phyloP scores from a whole-genome alignment of 129 eudicot species.

The Pulicaria dysenterica region DNA sequence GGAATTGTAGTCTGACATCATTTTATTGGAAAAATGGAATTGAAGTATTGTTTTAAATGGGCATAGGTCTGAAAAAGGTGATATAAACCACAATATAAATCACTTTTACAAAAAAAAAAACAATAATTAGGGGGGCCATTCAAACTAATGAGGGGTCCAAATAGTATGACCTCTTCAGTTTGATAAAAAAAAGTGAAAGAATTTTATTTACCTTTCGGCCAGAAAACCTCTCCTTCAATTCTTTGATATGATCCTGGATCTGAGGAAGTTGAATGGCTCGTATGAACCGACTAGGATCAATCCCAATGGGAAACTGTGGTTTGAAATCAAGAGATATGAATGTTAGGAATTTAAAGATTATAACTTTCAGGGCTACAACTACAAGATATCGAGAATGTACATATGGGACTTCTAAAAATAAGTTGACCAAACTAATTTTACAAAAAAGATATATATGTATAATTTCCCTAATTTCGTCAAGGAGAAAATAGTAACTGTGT shows the following conservation, averaged over 20 bases:
- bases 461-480: too few relatives aligned
- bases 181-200: neutral
- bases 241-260: constrained; percentile 61
- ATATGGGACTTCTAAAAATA: neutral
- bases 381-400: neutral
- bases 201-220: constrained; percentile 63
- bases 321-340: neutral
- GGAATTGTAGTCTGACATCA: too few relatives aligned
- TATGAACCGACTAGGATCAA: constrained; percentile 78
- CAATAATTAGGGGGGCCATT: too few relatives aligned
- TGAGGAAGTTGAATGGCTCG: constrained; percentile 69
- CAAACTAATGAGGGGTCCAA: too few relatives aligned
- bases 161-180: too few relatives aligned
- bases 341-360: constrained; percentile 13
- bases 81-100: too few relatives aligned
- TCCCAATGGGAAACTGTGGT: constrained; percentile 84
- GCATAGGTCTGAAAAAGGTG: too few relatives aligned
- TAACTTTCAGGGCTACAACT: constrained; percentile 11
- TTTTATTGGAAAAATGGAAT: too few relatives aligned
- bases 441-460: too few relatives aligned
- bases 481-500: neutral
- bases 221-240: constrained; percentile 65
- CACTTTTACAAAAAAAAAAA: too few relatives aligned
- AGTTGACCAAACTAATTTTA: too few relatives aligned
- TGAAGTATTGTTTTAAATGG: too few relatives aligned